Percentiles rank a stretch among this genome's conserved stretches.
phyloP scores from a whole-genome alignment of 495 filamentous ascomycete genomes.

The Neurospora pannonica region DNA sequence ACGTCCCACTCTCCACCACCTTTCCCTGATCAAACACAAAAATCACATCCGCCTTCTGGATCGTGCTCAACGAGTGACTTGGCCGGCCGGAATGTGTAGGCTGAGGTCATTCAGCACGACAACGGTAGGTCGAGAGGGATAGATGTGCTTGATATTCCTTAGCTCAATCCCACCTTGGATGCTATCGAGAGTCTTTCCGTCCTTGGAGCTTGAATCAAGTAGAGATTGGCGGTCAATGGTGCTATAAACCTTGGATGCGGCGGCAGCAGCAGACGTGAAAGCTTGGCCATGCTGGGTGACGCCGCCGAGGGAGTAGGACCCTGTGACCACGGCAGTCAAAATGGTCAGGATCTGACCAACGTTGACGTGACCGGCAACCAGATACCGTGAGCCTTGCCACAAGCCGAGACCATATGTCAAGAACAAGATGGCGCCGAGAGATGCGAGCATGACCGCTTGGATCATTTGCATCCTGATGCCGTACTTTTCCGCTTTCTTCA shows the following conservation, averaged over 20 bases:
- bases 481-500: background rate
- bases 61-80: constrained; percentile 42
- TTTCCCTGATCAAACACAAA: background rate
- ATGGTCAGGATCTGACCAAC: background rate
- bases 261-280: constrained; percentile 60
- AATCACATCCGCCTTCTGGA: background rate
- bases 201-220: constrained; percentile 55
- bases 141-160: constrained; percentile 69
- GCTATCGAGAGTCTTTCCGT: constrained; percentile 52
- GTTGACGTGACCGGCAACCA: background rate
- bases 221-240: constrained; percentile 73
- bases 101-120: constrained; percentile 69
- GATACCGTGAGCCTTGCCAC: background rate
- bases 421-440: background rate
- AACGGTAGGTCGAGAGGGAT: constrained; percentile 77
- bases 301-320: constrained; percentile 54
- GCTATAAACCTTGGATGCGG: constrained; percentile 64
- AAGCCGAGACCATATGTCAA: background rate
- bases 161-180: constrained; percentile 65
- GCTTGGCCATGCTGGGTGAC: constrained; percentile 65
- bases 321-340: background rate
- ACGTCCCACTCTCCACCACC: background rate
- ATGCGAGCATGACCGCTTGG: background rate
- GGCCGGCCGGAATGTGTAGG: constrained; percentile 65
- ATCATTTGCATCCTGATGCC: background rate